Base-by-base conservation (phyloP, 495 filamentous ascomycete genomes). In the Lichina pygmaea region DNA sequence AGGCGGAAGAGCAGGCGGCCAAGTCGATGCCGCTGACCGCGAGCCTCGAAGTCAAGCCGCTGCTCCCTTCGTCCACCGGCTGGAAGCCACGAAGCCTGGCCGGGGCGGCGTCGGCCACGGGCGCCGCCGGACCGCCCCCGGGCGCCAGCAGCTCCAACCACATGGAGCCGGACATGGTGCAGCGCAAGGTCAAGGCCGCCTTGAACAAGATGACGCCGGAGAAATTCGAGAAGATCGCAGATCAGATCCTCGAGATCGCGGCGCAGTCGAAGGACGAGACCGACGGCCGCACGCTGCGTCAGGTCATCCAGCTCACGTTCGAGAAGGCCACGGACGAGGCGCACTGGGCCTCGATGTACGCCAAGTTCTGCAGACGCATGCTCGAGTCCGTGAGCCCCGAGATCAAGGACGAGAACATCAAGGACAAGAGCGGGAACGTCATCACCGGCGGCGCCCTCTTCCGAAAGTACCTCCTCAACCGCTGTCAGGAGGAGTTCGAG, bases 191-290 rank as follows among this genome's bases (percentile, higher is more conserved):
- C 56, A 99, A 99, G 73, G 81, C 83, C 46, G 80, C 79, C 42
- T 65, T 99, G 52, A 95, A 99, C 72, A 95, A 95, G 77, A 95
- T 99, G 91, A 94, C 89, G 0, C 89, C 89, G 0, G 89, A 95
- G 63, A 95, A 94, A 54, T 99, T 99, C 57, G 85, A 94, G 52
- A 83, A 78, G 66, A 93, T 99, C 48, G 67, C 89, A 15, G 77
- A 81, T 44, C 85, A 95, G 59, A 93, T 99, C 45, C 69, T 95
- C 30, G 71, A 76, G 36, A 95, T 99, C 53, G 83, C 86, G 34
- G 76, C 71, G 8, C 89, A 99, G 56, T 95, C 89, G 33, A 93
- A 91, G 68, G 77, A 86, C 54, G 89, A 99, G 66, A 69, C 70
- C 6, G 91, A 99, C 56, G 89, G 89, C 36, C 78, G 89, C 13